Base-by-base conservation (phyloP, 257 asterid species). In the Solanum habrochaites region DNA sequence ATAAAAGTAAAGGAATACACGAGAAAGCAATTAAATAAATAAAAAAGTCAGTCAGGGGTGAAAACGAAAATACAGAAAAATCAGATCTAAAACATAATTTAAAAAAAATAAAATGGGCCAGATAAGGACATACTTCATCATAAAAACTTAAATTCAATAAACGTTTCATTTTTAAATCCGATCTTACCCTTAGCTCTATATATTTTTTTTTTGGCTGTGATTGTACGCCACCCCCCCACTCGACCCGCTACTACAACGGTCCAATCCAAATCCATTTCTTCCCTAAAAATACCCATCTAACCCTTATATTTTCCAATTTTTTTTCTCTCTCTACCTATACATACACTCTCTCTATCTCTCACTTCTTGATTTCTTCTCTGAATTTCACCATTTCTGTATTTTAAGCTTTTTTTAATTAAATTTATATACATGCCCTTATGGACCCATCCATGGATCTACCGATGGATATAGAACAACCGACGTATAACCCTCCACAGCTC, bases 381-480 rank as follows among this genome's bases (percentile, higher is more conserved):
- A 47, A 39, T 47, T 47, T 80, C 85, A 29, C 85, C 85, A 80
- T 80, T 45, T 80, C 67, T 80, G 85, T 47, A 29, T 80, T 47
- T 67, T 47, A 78, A 78, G 64, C 25, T 45, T 77, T 42, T 78
- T 78, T 25, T 6, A 39, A 47, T 45, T 8, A 13, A 25, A 78
- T 25, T 20, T 78, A 78, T 18, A 78, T 77, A 77, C 85, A 80
- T 80, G 85, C 43, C 67, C 85, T 47, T 29, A 80, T 80, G 85
- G 85, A 80, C 85, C 69, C 85, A 47, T 80, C 85, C 43, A 80
- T 80, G 64, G 85, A 80, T 80, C 85, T 80, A 80, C 85, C 85
- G 27, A 80, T 40, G 27, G 32, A 39, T 39, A 80, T 35, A 3
- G 85, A 80, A 80, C 29, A 80, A 47, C 18, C 85, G 29, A 47